Evolutionary conservation across 2,329 filamentous ascomycete species (phyloP).

Genomic region (Phialocephala sp.): DNA sequence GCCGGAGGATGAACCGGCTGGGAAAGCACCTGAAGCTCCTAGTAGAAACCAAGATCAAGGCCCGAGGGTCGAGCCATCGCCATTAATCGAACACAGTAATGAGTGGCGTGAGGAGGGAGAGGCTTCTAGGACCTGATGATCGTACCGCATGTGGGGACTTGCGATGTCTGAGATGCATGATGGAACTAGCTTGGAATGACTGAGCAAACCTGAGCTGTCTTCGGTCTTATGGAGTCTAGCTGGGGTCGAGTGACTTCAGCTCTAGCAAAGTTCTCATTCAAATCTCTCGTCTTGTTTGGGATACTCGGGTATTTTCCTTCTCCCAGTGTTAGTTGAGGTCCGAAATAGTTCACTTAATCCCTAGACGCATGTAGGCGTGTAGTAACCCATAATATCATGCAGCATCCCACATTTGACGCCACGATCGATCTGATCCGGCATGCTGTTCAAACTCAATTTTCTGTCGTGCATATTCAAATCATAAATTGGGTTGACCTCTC

Average conservation of each 20-base stretch:
- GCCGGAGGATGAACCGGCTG: slow-evolving; percentile 12
- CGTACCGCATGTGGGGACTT: not conserved
- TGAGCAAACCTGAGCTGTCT: not conserved
- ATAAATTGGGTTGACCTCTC: not conserved
- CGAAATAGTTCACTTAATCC: not conserved
- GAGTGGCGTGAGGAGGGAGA: slow-evolving; percentile 34
- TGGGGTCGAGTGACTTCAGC: not conserved
- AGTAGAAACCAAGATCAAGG: slow-evolving; percentile 24
- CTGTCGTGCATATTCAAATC: not conserved
- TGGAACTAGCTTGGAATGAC: not conserved
- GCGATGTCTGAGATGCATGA: not conserved
- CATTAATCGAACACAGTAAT: slow-evolving; percentile 29
- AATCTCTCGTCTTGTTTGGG: not conserved
- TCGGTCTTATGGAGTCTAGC: not conserved
- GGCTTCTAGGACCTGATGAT: not conserved
- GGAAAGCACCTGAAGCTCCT: slow-evolving; percentile 4
- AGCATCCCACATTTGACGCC: not conserved
- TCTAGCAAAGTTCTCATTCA: not conserved
- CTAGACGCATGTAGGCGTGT: not conserved
- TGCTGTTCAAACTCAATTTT: not conserved
- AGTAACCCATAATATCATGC: not conserved
- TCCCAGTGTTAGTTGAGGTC: not conserved
- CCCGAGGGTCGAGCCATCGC: slow-evolving; percentile 38
- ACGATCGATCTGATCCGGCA: not conserved
- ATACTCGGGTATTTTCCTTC: not conserved